A percentile compares a stretch with the other conserved stretches of the same genome.
These are phyloP conservation scores for Rhodotorula graminis DNA, from an alignment of 768 basidiomycete species.

Conservation along the genomic window DNA sequence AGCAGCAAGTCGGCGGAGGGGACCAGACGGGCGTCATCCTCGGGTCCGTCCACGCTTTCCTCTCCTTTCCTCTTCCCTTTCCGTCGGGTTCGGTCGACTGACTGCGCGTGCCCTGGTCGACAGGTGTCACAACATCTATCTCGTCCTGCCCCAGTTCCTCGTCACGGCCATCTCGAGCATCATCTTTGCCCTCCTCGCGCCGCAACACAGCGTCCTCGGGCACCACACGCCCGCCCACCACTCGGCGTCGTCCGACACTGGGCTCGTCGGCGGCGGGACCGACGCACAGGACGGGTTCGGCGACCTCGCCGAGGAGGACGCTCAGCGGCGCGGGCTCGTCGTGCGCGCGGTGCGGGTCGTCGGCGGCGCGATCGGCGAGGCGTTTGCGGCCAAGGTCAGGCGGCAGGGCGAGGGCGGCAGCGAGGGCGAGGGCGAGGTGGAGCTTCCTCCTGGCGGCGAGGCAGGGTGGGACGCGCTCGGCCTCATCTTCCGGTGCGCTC, in stretches of 20 bases:
- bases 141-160: slow-evolving; percentile 91
- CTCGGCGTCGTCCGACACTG: neutral
- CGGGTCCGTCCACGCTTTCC: slow-evolving; percentile 45
- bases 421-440: neutral
- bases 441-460: neutral
- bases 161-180: slow-evolving; percentile 79
- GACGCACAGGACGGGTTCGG: too few relatives aligned
- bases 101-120: too few relatives aligned
- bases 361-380: neutral
- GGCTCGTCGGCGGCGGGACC: too few relatives aligned
- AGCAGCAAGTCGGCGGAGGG: slow-evolving; percentile 18
- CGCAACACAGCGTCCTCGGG: slow-evolving; percentile 43
- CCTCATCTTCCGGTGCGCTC: slow-evolving; percentile 32
- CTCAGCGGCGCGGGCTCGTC: neutral
- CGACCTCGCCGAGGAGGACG: neutral
- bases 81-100: too few relatives aligned
- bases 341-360: neutral
- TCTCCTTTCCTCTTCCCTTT: neutral
- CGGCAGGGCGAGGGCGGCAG: neutral
- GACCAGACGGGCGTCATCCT: slow-evolving; percentile 70
- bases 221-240: neutral
- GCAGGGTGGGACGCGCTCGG: slow-evolving; percentile 29
- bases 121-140: slow-evolving; percentile 85
- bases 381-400: neutral
- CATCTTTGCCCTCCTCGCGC: slow-evolving; percentile 80